Evolutionary conservation across 768 basidiomycete genomes (phyloP).

Genomic region (Termitomyces sp.): DNA sequence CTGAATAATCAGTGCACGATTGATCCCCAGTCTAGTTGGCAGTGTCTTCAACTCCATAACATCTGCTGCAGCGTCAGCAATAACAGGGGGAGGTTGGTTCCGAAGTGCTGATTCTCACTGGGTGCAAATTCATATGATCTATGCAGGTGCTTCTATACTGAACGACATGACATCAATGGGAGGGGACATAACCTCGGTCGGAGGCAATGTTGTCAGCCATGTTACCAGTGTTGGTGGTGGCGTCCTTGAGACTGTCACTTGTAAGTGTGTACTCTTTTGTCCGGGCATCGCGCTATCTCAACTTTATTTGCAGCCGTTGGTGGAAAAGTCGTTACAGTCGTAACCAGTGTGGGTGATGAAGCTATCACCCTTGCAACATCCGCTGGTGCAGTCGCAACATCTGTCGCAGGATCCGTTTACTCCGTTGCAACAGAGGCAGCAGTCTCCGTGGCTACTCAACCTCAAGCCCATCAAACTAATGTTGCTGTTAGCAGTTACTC

Average conservation of each 20-base stretch:
- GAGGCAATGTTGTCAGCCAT: constrained; percentile 22
- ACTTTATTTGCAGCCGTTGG: constrained; percentile 41
- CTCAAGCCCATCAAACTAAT: constrained; percentile 18
- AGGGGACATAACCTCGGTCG: constrained; percentile 27
- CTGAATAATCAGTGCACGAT: neutral
- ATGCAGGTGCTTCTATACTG: constrained; percentile 33
- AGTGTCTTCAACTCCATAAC: constrained; percentile 36
- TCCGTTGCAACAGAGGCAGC: constrained; percentile 42
- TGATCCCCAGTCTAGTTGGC: constrained; percentile 25
- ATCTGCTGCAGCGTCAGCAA: constrained; percentile 27
- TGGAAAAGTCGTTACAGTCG: constrained; percentile 48
- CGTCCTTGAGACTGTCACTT: constrained; percentile 38
- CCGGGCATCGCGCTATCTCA: constrained; percentile 12
- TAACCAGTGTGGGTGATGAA: constrained; percentile 56
- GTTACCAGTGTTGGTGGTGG: constrained; percentile 27
- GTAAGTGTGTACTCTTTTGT: constrained; percentile 23
- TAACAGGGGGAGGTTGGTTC: constrained; percentile 26
- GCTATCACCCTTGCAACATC: constrained; percentile 55
- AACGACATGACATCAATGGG: constrained; percentile 26
- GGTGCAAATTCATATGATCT: neutral
- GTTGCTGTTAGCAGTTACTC: constrained; percentile 22
- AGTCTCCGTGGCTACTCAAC: constrained; percentile 18
- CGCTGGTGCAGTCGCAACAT: constrained; percentile 40
- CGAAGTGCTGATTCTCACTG: neutral
- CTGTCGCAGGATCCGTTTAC: constrained; percentile 50